phyloP scores from a whole-genome alignment of 257 asterid genomes.

The Craterostigma plantagineum region DNA sequence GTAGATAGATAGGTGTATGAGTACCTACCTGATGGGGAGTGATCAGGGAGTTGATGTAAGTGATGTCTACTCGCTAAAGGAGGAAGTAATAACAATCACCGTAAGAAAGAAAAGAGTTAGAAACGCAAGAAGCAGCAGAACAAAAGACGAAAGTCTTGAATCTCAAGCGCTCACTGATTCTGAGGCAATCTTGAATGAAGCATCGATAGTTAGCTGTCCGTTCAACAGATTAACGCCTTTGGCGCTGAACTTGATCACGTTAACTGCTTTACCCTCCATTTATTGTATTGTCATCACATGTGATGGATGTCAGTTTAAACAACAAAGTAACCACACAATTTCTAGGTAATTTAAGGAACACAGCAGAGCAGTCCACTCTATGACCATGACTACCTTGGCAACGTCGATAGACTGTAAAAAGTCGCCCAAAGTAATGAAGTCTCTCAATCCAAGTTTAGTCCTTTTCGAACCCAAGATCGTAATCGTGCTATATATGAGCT shows the following conservation, averaged over 20 bases:
- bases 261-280: constrained; percentile 88
- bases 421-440: constrained; percentile 61
- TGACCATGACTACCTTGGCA: constrained; percentile 41
- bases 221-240: constrained; percentile 59
- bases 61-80: constrained; percentile 64
- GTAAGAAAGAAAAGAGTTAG: too few relatives aligned
- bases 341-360: background rate
- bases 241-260: constrained; percentile 63
- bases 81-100: constrained; percentile 1
- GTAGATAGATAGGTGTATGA: too few relatives aligned
- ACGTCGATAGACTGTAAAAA: constrained; percentile 45
- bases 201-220: constrained; percentile 61
- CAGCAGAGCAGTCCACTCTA: background rate
- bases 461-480: constrained; percentile 72
- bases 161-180: constrained; percentile 31
- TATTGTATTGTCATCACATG: constrained; percentile 16
- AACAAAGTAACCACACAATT: too few relatives aligned
- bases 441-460: constrained; percentile 82
- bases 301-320: background rate
- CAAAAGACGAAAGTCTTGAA: constrained; percentile 1
- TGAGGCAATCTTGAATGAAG: constrained; percentile 57
- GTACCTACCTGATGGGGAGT: constrained; percentile 49
- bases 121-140: background rate
- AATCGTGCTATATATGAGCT: constrained; percentile 70
- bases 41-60: constrained; percentile 37